Evolutionary conservation across 306 rosid genomes (phyloP).

Genomic region (Amphicarpaea edgeworthii): DNA sequence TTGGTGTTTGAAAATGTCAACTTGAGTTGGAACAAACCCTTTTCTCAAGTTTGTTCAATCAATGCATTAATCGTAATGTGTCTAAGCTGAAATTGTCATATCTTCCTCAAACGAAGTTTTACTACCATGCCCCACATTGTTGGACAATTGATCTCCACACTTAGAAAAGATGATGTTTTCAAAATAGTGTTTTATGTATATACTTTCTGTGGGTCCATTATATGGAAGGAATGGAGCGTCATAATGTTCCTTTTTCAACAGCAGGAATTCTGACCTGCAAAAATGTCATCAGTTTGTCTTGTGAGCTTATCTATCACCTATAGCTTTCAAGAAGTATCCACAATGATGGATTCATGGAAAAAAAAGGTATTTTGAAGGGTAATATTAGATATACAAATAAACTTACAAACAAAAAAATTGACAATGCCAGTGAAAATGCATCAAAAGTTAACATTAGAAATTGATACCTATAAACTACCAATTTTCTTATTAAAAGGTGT

Average conservation of each 20-base stretch:
- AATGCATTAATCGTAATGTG: neutral
- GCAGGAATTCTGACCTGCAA: neutral
- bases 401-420: neutral
- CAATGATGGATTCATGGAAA: neutral
- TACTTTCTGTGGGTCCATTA: neutral
- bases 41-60: neutral
- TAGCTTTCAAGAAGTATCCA: neutral
- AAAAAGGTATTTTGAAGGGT: neutral
- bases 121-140: neutral
- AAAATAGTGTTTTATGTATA: neutral
- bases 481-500: neutral
- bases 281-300: conserved; percentile 20
- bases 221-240: conserved; percentile 5
- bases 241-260: neutral
- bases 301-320: conserved; percentile 5
- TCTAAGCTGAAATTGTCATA: neutral
- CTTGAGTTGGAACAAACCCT: conserved; percentile 2
- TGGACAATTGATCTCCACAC: neutral
- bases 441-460: neutral
- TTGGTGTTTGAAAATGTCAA: conserved; percentile 2
- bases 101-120: conserved; percentile 19
- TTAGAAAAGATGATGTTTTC: neutral
- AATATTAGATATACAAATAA: neutral
- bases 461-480: neutral
- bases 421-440: neutral